Base-by-base conservation (phyloP, 2,329 filamentous ascomycete genomes). In the Talaromyces pinophilus region DNA sequence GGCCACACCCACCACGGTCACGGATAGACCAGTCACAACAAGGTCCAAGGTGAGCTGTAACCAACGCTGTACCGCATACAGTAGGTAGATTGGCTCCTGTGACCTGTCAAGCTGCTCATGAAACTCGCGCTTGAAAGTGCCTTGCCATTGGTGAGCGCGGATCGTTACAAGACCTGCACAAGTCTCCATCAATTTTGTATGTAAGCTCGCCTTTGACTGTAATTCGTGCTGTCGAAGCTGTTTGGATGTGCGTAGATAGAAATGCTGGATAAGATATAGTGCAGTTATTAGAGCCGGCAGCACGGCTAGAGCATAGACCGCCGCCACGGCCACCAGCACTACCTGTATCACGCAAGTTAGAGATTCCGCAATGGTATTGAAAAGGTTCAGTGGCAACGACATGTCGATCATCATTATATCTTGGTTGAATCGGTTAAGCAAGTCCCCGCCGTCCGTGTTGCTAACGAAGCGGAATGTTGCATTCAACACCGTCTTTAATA, bases 161-260 rank as follows among this genome's bases (percentile, higher is more conserved):
- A 88, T 79, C 0, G 86, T 88, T 0, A 80, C 77, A 0, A 87
- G 71, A 0, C 86, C 87, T 46, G 81, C 81, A 50, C 87, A 80
- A 1, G 82, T 84, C 68, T 88, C 86, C 25, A 83, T 78, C 68
- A 87, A 88, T 65, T 87, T 78, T n/a, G 80, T 84, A 76, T 85
- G 87, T 0, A 88, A 74, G 0, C 86, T 86, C 0, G 83, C 83
- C 69, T 88, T 88, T 1, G 84, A 82, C 72, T 89, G 87, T 0
- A 90, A 80, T 55, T 89, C 87, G 5, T 89, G 73, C 28, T 87
- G 79, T 55, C 87, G 81, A 8, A 90, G 72, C 72, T 89, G 87
- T 0, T 86, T 78, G 1, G 86, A 88, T 0, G 87, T 89, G 0
- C 84, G 79, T 1, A 89, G 79, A 69, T 89, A 89, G 60, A 87